Percentiles rank a stretch among this genome's conserved stretches.
Evolutionary conservation across 2,329 filamentous ascomycete genomes (phyloP).

Genomic region (Diplodia mutila): DNA sequence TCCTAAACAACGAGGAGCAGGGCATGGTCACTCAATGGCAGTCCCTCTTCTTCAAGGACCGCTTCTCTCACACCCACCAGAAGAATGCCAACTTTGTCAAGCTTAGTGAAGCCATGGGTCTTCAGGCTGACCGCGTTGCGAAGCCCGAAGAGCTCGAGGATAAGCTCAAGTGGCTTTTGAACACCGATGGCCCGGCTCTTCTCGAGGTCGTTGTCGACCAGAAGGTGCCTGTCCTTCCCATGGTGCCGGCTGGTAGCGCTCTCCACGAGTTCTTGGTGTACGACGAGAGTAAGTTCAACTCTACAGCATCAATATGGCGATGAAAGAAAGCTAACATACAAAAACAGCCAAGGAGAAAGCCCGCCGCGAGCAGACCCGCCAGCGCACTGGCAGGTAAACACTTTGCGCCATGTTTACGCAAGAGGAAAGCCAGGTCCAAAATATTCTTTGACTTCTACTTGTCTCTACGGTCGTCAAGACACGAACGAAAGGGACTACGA

Average conservation of each 20-base stretch:
- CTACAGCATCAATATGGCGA: not conserved
- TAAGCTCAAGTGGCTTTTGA: constrained; percentile 83
- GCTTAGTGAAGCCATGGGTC: constrained; percentile 86
- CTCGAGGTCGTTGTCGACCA: constrained; percentile 89
- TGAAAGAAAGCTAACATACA: not conserved
- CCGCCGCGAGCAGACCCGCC: constrained; percentile 67
- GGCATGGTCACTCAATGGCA: constrained; percentile 99
- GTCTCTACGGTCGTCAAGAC: not conserved
- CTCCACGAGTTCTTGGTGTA: constrained; percentile 94
- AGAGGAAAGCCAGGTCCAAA: constrained; percentile 12
- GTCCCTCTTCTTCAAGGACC: constrained; percentile 93
- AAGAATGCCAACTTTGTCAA: constrained; percentile 96
- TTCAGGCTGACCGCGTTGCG: constrained; percentile 72
- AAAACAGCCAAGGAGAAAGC: constrained; percentile 66
- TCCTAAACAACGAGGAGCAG: constrained; percentile 97
- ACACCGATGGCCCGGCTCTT: constrained; percentile 83
- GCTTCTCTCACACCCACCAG: constrained; percentile 91
- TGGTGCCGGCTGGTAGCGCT: constrained; percentile 87
- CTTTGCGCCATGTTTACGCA: not conserved
- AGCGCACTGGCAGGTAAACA: constrained; percentile 54
- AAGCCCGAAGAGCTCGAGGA: constrained; percentile 79
- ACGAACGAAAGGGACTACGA: not conserved
- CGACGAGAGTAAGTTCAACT: constrained; percentile 66
- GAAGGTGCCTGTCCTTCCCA: constrained; percentile 92
- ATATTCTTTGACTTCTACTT: not conserved